Base-by-base conservation (phyloP, 768 basidiomycete species). In the Boletus pseudopeckii region DNA sequence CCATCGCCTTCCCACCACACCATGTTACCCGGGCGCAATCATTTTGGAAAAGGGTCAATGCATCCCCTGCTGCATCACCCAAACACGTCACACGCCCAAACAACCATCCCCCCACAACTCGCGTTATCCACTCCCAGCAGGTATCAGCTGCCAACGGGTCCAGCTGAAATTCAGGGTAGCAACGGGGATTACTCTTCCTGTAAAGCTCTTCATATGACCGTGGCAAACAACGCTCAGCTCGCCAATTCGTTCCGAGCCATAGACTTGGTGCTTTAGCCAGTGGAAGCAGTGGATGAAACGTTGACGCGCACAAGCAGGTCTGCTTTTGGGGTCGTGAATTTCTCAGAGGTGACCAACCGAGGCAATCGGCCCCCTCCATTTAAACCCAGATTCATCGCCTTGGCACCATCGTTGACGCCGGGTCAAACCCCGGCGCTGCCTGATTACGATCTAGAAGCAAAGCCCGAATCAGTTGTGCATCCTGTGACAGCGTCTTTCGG, bases 131-230 rank as follows among this genome's bases (percentile, higher is more conserved):
- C 51, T 37, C 47, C 9, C 33, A 17, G 45, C 53, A 48, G 33
- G 55, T 57, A 55, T 46, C 62, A 52, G 17, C 45, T 48, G 59
- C 52, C 59, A 59, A 36, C 50, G 52, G 39, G 41, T 53, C 5
- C 55, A 44, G 28, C 58, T 58, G 42, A 68, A 61, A 58, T 63
- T 64, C 66, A 67, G 67, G 67, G 65, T 56, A 28, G n/a, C 2
- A 11, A 53, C 67, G 68, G 67, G 68, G 68, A 68, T 70, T 68
- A 68, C 68, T 57, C 58, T 41, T 61, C 61, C 38, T 49, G 52
- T 66, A 48, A 57, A 50, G 38, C 57, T 50, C 52, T 57, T 42
- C 61, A 59, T 56, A 60, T 60, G 28, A 56, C 40, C 54, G 55
- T 67, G 66, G 54, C 52, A 37, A 59, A 45, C 46, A 46, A 55